phyloP scores from a whole-genome alignment of 345 rosid species.

The Citrus sinensis region DNA sequence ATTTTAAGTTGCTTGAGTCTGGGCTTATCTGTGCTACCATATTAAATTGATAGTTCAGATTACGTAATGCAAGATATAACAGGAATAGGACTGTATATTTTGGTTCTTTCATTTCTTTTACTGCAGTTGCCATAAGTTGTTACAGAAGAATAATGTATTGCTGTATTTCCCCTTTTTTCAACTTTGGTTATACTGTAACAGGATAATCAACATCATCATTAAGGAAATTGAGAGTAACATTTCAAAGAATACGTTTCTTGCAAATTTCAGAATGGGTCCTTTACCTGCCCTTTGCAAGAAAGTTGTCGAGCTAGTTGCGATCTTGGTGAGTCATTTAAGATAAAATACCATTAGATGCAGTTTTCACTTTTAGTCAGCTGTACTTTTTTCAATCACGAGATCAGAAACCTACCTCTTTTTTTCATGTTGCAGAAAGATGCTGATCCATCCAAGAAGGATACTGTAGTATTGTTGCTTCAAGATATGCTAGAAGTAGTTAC shows the following conservation, averaged over 20 bases:
- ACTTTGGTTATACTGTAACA: constrained; percentile 29
- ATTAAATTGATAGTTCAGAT: not conserved
- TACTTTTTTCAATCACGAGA: not conserved
- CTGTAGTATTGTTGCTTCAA: constrained; percentile 79
- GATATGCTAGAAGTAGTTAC: constrained; percentile 95
- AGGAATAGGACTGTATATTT: not conserved
- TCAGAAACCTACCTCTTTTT: not conserved
- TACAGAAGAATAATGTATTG: not conserved
- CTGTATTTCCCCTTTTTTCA: not conserved
- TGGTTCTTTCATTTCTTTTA: not conserved
- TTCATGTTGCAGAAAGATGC: constrained; percentile 76
- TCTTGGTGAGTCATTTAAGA: constrained; percentile 61
- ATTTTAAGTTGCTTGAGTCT: not conserved
- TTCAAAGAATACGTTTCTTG: constrained; percentile 75
- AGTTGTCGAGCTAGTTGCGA: constrained; percentile 83
- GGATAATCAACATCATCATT: constrained; percentile 83
- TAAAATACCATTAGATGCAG: not conserved
- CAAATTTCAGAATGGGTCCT: constrained; percentile 82
- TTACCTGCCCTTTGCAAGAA: constrained; percentile 70
- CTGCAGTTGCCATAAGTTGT: not conserved
- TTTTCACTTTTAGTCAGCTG: constrained; percentile 8
- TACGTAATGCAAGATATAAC: not conserved
- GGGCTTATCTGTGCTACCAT: not conserved
- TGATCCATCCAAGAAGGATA: constrained; percentile 63
- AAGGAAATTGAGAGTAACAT: constrained; percentile 89